Evolutionary conservation across 148 eudicot species (phyloP).

Genomic region (Rhododendron kiyosumense): DNA sequence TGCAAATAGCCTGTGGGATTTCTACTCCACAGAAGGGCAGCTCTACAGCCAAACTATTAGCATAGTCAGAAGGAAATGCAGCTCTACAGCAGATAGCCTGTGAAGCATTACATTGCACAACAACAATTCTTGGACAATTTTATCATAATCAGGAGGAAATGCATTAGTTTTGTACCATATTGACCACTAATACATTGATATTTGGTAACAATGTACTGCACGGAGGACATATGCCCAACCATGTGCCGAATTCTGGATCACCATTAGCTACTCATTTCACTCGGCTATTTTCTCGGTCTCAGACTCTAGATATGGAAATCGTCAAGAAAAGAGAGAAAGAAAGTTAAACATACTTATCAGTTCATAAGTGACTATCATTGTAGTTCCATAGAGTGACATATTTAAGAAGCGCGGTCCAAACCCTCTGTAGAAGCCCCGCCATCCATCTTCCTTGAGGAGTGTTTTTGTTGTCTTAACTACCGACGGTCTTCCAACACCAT

Average conservation of each 20-base stretch:
- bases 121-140: neutral
- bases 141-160: neutral
- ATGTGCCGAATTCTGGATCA: neutral
- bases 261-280: neutral
- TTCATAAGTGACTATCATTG: slow-evolving; percentile 82
- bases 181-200: neutral
- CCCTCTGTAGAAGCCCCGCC: slow-evolving; percentile 77
- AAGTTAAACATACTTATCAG: slow-evolving; percentile 46
- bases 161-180: neutral
- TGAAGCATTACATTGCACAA: neutral
- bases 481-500: slow-evolving; percentile 65
- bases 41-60: neutral
- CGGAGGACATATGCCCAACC: neutral
- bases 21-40: neutral
- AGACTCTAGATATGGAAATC: neutral
- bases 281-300: neutral
- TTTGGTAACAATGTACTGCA: neutral
- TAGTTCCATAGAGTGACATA: slow-evolving; percentile 78
- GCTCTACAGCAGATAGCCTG: neutral
- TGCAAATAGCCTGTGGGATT: neutral
- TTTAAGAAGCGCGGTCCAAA: slow-evolving; percentile 76
- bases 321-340: neutral
- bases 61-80: too few relatives aligned
- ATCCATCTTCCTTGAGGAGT: slow-evolving; percentile 63
- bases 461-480: slow-evolving; percentile 51